A percentile compares a stretch with the other conserved stretches of the same genome.
Evolutionary conservation across 805 yeast species (phyloP).

Genomic region (Wickerhamomyces alni): DNA sequence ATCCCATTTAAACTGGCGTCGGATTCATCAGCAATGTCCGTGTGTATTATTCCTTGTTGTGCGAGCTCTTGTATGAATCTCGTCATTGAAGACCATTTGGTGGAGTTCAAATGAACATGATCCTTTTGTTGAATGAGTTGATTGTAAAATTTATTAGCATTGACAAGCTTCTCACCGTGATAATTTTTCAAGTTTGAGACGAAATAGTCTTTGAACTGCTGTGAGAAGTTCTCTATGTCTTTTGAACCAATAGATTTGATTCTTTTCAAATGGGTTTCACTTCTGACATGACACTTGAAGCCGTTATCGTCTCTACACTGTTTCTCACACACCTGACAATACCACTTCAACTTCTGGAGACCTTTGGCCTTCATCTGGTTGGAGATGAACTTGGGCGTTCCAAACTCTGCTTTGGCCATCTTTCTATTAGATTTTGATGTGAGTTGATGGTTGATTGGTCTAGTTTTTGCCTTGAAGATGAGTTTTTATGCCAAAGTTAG

Average conservation of each 20-base stretch:
- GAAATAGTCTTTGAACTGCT: constrained; percentile 58
- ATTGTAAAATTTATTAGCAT: constrained; percentile 84
- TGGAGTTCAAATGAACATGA: constrained; percentile 89
- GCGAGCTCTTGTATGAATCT: constrained; percentile 61
- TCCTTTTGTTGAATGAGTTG: constrained; percentile 78
- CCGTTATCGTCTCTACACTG: constrained; percentile 98
- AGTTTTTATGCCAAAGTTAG: too few relatives aligned
- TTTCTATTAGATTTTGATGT: too few relatives aligned
- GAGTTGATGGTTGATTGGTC: too few relatives aligned
- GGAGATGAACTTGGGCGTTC: constrained; percentile 64
- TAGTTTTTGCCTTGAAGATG: too few relatives aligned
- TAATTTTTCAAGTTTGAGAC: constrained; percentile 50
- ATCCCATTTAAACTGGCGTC: constrained; percentile 33
- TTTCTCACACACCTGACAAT: constrained; percentile 87
- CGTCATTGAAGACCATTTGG: constrained; percentile 68
- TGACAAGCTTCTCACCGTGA: constrained; percentile 78
- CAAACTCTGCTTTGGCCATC: constrained; percentile 56
- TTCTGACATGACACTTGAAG: constrained; percentile 78
- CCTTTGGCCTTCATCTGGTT: constrained; percentile 80
- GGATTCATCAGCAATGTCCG: constrained; percentile 29
- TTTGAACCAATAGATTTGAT: constrained; percentile 41
- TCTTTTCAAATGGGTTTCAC: constrained; percentile 69
- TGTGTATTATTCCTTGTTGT: constrained; percentile 47
- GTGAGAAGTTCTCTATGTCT: constrained; percentile 54
- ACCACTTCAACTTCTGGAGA: constrained; percentile 77